Evolutionary conservation across 139 green algal species (phyloP).

Genomic region (Medakamo hakoo): DNA sequence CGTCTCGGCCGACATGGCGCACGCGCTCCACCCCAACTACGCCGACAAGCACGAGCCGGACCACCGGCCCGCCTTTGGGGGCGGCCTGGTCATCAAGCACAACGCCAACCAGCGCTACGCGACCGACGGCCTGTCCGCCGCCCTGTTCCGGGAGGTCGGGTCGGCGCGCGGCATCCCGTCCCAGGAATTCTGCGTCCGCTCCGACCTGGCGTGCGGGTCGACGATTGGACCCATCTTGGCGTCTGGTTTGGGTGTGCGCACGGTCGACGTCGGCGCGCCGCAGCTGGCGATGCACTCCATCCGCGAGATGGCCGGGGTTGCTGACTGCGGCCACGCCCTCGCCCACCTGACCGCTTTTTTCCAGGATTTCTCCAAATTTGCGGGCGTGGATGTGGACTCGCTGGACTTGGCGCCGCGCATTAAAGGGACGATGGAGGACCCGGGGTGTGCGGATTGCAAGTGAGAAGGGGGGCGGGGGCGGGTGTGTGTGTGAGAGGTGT

Average conservation of each 20-base stretch:
- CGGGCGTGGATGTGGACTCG: background rate
- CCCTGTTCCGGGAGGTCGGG: slow-evolving; percentile 67
- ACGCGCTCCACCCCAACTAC: slow-evolving; percentile 86
- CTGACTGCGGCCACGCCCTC: slow-evolving; percentile 46
- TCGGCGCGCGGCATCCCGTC: slow-evolving; percentile 48
- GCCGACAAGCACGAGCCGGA: slow-evolving; percentile 53
- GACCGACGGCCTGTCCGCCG: slow-evolving; percentile 63
- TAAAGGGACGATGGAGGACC: background rate
- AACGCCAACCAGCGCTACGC: slow-evolving; percentile 94
- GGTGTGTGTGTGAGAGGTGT: background rate
- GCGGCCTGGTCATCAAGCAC: slow-evolving; percentile 84
- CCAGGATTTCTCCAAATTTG: slow-evolving; percentile 21
- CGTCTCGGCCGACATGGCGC: slow-evolving; percentile 88
- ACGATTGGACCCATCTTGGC: slow-evolving; percentile 95
- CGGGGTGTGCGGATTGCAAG: background rate
- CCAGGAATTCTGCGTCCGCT: slow-evolving; percentile 64
- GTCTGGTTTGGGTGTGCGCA: slow-evolving; percentile 55
- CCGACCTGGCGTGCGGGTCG: slow-evolving; percentile 92
- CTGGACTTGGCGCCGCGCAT: background rate
- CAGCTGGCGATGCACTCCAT: slow-evolving; percentile 85
- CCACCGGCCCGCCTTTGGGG: slow-evolving; percentile 50
- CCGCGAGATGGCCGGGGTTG: slow-evolving; percentile 56
- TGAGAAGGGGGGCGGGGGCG: background rate
- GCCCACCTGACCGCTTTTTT: slow-evolving; percentile 64
- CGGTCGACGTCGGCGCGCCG: slow-evolving; percentile 73